A percentile compares a stretch with the other conserved stretches of the same genome.
Evolutionary conservation across 495 filamentous ascomycete species (phyloP).

Genomic region (Xylaria curta): DNA sequence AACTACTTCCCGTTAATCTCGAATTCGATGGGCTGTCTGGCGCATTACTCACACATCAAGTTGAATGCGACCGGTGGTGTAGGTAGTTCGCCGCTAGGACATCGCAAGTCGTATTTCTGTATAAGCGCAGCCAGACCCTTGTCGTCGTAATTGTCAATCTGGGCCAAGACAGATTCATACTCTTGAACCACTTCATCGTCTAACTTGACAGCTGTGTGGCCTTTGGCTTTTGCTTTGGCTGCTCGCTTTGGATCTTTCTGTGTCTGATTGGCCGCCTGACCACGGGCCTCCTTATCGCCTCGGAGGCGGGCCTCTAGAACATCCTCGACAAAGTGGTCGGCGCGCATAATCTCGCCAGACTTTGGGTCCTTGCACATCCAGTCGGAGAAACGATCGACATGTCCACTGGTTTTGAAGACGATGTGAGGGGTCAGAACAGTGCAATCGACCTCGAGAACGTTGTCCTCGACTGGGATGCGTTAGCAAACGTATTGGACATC

Average conservation of each 20-base stretch:
- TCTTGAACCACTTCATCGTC: conserved; percentile 71
- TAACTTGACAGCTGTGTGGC: conserved; percentile 64
- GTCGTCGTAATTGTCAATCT: conserved; percentile 78
- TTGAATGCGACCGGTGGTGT: conserved; percentile 74
- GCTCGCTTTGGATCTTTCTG: conserved; percentile 55
- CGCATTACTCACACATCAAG: conserved; percentile 62
- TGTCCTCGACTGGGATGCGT: conserved; percentile 65
- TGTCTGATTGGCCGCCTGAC: conserved; percentile 72
- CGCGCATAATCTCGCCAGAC: conserved; percentile 93
- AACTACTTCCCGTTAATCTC: conserved; percentile 37
- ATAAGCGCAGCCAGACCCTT: conserved; percentile 72
- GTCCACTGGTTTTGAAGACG: conserved; percentile 93
- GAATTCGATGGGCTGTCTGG: too few relatives aligned
- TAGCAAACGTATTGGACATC: too few relatives aligned
- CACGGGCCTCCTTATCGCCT: conserved; percentile 78
- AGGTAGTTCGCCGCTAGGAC: conserved; percentile 60
- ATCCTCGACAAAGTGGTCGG: conserved; percentile 95
- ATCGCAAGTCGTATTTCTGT: conserved; percentile 66
- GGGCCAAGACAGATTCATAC: conserved; percentile 74
- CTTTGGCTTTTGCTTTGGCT: conserved; percentile 58
- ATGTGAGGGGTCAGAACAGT: conserved; percentile 85
- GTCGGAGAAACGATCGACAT: conserved; percentile 97
- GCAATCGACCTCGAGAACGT: conserved; percentile 91
- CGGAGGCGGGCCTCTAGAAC: conserved; percentile 84
- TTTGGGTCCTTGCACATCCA: conserved; percentile 99